Evolutionary conservation across 2,329 filamentous ascomycete species (phyloP).

Genomic region (Penicillium sp.): DNA sequence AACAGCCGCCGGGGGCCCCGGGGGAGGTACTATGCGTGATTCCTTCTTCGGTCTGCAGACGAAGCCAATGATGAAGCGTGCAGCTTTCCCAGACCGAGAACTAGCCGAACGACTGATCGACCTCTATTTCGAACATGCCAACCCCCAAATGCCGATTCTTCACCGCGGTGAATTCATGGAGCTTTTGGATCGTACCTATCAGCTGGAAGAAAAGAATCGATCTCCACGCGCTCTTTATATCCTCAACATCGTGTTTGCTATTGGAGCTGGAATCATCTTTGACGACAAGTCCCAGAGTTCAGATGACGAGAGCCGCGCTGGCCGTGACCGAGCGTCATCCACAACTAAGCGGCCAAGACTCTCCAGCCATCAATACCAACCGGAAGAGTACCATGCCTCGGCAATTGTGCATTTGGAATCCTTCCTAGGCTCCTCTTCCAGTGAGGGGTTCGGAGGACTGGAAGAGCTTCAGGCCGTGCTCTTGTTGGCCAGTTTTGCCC

Average conservation of each 20-base stretch:
- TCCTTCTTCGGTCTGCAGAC: conserved; percentile 97
- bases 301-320: conserved; percentile 27
- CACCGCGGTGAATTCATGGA: conserved; percentile 89
- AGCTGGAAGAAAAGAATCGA: conserved; percentile 66
- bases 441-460: conserved; percentile 76
- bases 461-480: conserved; percentile 95
- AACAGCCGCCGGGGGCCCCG: conserved; percentile 53
- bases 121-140: conserved; percentile 94
- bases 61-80: conserved; percentile 82
- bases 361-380: conserved; percentile 69
- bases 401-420: conserved; percentile 90
- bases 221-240: conserved; percentile 86
- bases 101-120: conserved; percentile 74
- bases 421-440: conserved; percentile 68
- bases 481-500: conserved; percentile 85
- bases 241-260: conserved; percentile 96
- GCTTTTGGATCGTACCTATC: conserved; percentile 82
- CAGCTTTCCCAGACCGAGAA: conserved; percentile 78
- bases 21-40: conserved; percentile 84
- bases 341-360: conserved; percentile 56
- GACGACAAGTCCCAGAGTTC: conserved; percentile 48
- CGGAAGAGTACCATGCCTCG: conserved; percentile 94
- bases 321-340: conserved; percentile 31
- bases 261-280: conserved; percentile 90
- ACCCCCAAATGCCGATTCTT: conserved; percentile 91